Evolutionary conservation across 2,329 filamentous ascomycete genomes (phyloP), one percentile per base, ranked within the genome.

Genomic region (Nothophaeocryptopus gaeumannii): DNA sequence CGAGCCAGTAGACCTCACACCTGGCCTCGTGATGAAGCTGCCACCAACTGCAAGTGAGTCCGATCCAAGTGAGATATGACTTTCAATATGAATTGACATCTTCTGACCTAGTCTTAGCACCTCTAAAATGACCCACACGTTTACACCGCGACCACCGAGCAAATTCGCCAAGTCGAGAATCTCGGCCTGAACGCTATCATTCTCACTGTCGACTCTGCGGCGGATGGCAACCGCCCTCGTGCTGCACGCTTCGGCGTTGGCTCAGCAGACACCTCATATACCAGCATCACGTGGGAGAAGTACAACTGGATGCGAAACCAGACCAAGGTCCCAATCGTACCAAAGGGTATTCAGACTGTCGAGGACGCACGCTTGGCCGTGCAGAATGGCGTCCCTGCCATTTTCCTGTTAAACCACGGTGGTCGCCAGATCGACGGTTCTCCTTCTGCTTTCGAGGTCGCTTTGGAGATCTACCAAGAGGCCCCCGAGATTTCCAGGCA

Each of bases 241-340:
- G 81, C 80, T 59, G 96, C 95, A 70, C 46, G 55, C 7, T 58
- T 53, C 40, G 90, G 95, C 59, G 79, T 79, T 12, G 91, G 90
- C 7, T 50, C 45, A 26, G 55, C 55, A 26, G 55, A 57, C 26
- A 45, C 34, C 15, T 9, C 41, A 9, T 57, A 96, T 75, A 90
- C 91, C 2, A 79, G 80, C 26, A 79, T 96, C 12, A 88, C 82
- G 64, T 96, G 90, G 90, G 80, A 84, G 62, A 78, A 79, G 58
- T 67, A 66, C 59, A 60, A 66, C 15, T 51, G 66, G 54, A 60
- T 72, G 34, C 58, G 57, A 36, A 68, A 67, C 53, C 65, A 70
- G 58, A 73, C 70, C 0, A 55, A 54, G 2, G 61, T 72, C 1
- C 68, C 69, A 2, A 66, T 72, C 47, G 65, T 72, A 9, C 67